Conservation (phyloP, 345 rosid genomes). For the Syzygium grande region DNA sequence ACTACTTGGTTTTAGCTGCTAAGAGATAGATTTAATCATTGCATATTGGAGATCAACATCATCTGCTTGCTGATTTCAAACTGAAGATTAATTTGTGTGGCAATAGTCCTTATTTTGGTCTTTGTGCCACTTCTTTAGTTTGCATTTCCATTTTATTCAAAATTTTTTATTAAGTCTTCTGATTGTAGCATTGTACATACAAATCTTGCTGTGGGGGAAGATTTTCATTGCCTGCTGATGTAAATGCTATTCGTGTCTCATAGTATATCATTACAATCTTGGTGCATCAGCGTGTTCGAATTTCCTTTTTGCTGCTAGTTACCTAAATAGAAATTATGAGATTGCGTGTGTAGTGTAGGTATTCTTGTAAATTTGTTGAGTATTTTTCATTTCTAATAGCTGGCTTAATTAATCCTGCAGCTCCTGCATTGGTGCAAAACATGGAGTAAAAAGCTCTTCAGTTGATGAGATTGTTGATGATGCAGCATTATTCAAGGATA, state of each 20-base stretch:
- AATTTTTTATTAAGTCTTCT: background rate
- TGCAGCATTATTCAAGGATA: conserved; percentile 23
- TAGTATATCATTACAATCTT: background rate
- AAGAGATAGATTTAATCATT: background rate
- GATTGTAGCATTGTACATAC: background rate
- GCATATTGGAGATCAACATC: background rate
- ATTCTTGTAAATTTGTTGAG: background rate
- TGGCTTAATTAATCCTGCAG: conserved; percentile 12
- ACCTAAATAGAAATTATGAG: background rate
- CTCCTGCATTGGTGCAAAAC: conserved; percentile 18
- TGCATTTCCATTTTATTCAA: background rate
- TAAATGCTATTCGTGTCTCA: background rate
- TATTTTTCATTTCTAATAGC: background rate
- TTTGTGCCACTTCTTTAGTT: background rate
- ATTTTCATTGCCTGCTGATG: background rate
- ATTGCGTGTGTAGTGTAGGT: background rate
- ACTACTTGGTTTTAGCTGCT: background rate
- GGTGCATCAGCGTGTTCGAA: background rate
- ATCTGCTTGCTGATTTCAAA: background rate
- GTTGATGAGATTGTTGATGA: conserved; percentile 23
- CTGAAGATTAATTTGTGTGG: background rate
- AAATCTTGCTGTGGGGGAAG: background rate
- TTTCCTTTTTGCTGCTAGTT: background rate
- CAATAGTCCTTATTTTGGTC: background rate
- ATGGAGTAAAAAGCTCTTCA: conserved; percentile 3